Conservation (phyloP, 1,284 basidiomycete species). For the Austroboletus niveus region DNA sequence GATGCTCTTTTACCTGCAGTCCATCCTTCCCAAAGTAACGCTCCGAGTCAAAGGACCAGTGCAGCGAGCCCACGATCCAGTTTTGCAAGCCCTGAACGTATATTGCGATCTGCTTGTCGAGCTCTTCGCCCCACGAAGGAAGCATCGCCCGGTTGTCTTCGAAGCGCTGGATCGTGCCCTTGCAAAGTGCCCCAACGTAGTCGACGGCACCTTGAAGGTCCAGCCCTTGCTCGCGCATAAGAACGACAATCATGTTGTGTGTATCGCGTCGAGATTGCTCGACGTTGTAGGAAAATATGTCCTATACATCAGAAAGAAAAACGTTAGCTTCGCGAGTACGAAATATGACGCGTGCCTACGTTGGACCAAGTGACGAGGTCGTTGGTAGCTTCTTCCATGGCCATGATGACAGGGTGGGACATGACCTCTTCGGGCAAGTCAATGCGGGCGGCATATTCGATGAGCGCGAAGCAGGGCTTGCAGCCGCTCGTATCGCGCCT, state of each 20-base stretch:
- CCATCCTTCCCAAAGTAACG: conserved; percentile 55
- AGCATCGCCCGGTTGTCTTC: conserved; percentile 40
- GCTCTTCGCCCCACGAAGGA: conserved; percentile 52
- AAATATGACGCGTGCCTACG: conserved; percentile 30
- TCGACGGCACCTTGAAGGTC: conserved; percentile 52
- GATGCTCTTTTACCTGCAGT: conserved; percentile 43
- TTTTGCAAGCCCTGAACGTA: conserved; percentile 54
- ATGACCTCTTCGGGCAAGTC: conserved; percentile 56
- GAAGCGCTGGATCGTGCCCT: conserved; percentile 47
- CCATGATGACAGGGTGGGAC: conserved; percentile 49
- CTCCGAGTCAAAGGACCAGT: conserved; percentile 59
- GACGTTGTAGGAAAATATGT: conserved; percentile 62
- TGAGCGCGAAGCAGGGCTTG: conserved; percentile 59
- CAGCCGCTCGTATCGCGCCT: conserved; percentile 57
- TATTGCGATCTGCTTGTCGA: conserved; percentile 47
- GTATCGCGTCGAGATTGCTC: conserved; percentile 57
- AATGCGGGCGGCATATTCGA: conserved; percentile 55
- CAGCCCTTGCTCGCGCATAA: conserved; percentile 51
- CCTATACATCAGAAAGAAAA: conserved; percentile 33
- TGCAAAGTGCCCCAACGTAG: conserved; percentile 51
- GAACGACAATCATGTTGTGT: conserved; percentile 58
- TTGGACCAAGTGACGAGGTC: conserved; percentile 63
- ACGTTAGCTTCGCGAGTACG: conserved; percentile 4
- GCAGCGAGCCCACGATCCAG: conserved; percentile 58
- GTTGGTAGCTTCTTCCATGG: conserved; percentile 52